Evolutionary conservation across 306 rosid genomes (phyloP), one percentile per base, ranked within the genome.

Genomic region (Mimosa bimucronata): DNA sequence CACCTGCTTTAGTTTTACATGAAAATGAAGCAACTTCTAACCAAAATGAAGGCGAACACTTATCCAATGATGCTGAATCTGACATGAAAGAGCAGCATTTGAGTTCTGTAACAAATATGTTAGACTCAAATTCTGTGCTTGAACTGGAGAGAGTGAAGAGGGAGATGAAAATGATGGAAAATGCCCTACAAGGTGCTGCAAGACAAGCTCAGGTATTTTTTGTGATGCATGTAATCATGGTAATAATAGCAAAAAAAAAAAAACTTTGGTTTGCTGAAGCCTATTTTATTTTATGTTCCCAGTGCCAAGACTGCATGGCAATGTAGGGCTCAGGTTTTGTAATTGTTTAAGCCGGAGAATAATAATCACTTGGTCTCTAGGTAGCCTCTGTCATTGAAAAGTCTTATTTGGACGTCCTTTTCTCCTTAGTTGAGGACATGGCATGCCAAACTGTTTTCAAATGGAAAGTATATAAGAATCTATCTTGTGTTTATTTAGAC

Each of bases 181-280:
- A 85, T 80, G 99, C 99, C 77, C 87, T 96, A 83, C 99, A 80
- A 88, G 99, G 98, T 76, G 99, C 99, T 69, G 99, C 97, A 79
- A 91, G 94, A 86, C 99, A 96, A 73, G 94, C 99, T 79, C 99
- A 96, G 97, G 99, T 93, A 88, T 77, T 80, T 73, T 82, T 66
- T 28, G 58, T 62, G 52, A 75, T 75, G 71, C 73, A 42, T 55
- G 30, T 21, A 62, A 71, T 77, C 80, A 31, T 79, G 25, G 34
- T 40, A 68, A 21, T 68, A 2, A 11, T 19, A 58, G 80, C 53
- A 31, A 42, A 31, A 81, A 80, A 72, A 30, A 34, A 34, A 34
- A 34, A 42, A 40, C 14, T 41, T 72, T 74, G 71, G 21, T 41
- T 72, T 74, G 71, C 16, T 77, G 38, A 70, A 66, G 75, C 73